Evolutionary conservation across 768 basidiomycete species (phyloP).

Genomic region (Boletus sp.): DNA sequence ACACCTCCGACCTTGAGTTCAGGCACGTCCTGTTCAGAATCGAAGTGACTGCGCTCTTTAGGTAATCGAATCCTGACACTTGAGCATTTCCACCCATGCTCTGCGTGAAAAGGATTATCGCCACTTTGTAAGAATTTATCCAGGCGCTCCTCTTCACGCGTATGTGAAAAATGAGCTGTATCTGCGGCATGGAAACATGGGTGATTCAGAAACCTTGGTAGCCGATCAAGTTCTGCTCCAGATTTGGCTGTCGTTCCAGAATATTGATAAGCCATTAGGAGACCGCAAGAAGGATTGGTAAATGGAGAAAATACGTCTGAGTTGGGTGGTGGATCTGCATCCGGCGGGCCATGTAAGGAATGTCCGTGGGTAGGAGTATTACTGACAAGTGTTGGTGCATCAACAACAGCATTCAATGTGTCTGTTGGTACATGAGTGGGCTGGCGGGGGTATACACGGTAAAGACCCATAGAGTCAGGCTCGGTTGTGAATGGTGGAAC

Average conservation of each 20-base stretch:
- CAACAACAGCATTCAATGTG: no score
- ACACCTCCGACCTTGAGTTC: no score
- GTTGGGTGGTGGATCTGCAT: no score
- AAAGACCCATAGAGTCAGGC: not conserved
- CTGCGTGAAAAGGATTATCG: not conserved
- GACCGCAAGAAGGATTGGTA: slow-evolving; percentile 14
- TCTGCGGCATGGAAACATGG: slow-evolving; percentile 17
- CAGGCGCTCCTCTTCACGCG: not conserved
- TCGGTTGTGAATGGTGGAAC: not conserved
- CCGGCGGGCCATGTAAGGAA: no score
- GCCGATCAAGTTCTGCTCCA: slow-evolving; percentile 19
- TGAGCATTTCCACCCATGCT: slow-evolving; percentile 5
- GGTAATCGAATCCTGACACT: not conserved
- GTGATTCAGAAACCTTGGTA: slow-evolving; percentile 25
- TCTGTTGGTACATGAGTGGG: no score
- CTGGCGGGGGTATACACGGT: not conserved
- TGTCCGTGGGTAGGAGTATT: no score
- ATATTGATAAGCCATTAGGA: slow-evolving; percentile 33
- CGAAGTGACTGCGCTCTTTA: slow-evolving; percentile 3
- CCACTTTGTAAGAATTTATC: not conserved
- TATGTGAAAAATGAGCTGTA: not conserved
- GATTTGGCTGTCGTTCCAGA: slow-evolving; percentile 30
- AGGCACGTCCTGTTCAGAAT: not conserved
- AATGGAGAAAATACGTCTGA: no score
- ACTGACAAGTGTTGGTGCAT: no score